Evolutionary conservation across 1,284 basidiomycete species (phyloP), one percentile per base, ranked within the genome.

Genomic region (Apiotrichum akiyoshidainum): DNA sequence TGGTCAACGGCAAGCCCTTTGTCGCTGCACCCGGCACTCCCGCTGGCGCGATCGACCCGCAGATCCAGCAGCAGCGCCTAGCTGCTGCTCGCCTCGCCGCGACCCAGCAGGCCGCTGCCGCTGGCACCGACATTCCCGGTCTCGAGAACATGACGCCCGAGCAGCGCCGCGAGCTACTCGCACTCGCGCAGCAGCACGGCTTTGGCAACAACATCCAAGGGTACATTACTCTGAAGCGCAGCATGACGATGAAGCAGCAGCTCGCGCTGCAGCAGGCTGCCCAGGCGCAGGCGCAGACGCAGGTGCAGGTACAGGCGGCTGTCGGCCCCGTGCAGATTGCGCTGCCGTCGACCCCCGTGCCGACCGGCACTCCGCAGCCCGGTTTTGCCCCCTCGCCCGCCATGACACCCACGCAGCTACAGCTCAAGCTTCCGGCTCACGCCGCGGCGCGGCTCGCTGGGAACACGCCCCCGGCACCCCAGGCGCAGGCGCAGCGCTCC

Each of bases 371-470:
- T 6, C 40, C 35, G 12, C 42, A 59, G 12, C 46, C 55, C 19
- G 46, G 52, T 17, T 64, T 59, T 41, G 58, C 44, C 37, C 17
- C 48, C 22, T 55, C 57, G 26, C 61, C 68, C 14, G 46, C 58
- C 17, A 46, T 70, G 42, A 67, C 71, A 1, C 55, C 55, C 12
- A 65, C 60, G n/a, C 64, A 67, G 49, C 41, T 74, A 46, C 68
- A 75, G 53, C 60, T 76, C 47, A 76, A 75, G 52, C 58, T 76
- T 4, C 74, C 74, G 0, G 55, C 74, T 8, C 73, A 72, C 59
- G 74, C 74, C 5, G 68, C 68, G 11, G 72, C 71, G n/a, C 63
- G 73, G 37, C 54, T 76, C 12, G 73, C 63, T 0, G 54, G 54
- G 13, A 60, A 46, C 26, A 54, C 53, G 5, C 62, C 62, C 11